Base-by-base conservation (phyloP, 164 flowering plant genomes). In the Macadamia integrifolia region DNA sequence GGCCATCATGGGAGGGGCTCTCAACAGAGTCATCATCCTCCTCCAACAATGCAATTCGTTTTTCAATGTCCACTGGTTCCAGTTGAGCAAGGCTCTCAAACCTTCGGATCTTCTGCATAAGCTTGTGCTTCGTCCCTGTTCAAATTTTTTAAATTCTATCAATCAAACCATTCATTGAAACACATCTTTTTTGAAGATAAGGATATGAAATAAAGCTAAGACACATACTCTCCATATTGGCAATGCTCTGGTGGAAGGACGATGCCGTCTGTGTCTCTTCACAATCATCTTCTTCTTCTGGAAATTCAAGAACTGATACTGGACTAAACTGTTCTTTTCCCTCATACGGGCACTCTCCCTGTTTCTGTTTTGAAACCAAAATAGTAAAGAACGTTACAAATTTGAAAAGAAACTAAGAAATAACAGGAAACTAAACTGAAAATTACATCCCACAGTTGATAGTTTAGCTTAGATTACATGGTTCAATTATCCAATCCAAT, bases 311-410 rank as follows among this genome's bases (percentile, higher is more conserved):
- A 48, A 87, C 83, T 3, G 97, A 88, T n/a, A 88, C 84, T 1
- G 93, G 97, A 77, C 96, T 90, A 12, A 82, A 80, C 58, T 90
- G 93, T 43, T 88, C 92, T 72, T 88, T 86, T 60, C 74, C 90
- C 18, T 83, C 82, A 49, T 70, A 76, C 9, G n/a, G 40, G 76
- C 74, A 76, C 13, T 61, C 72, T 9, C 60, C 75, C 81, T 85
- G 75, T 58, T 53, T 4, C 62, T 50, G 57, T 53, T 53, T 46
- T 14, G 17, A 53, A 14, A 53, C 15, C 57, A 53, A 53, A 23
- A 53, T 17, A 3, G 15, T 53, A 14, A 5, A 53, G 57, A 14
- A 14, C 57, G 53, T 14, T 46, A 46, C 12, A 46, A 46, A 1
- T 9, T 46, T 8, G 50, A 46, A 46, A 9, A 46, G 23, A 23